Conservation (phyloP, 441 rosid species). For the Isatis lusitanica region DNA sequence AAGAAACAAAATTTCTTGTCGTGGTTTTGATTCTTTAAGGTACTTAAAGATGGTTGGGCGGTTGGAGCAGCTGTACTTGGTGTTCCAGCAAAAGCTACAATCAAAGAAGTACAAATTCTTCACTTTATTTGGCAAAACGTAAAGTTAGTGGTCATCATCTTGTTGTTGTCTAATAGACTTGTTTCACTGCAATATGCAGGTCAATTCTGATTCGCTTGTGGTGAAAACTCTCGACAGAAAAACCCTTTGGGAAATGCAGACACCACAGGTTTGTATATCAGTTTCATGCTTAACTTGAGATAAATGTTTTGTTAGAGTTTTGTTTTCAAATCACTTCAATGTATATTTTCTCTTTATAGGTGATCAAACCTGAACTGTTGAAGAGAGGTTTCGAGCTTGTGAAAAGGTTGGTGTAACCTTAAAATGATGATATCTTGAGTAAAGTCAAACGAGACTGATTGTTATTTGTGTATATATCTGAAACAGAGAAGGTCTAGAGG, state of each 20-base stretch:
- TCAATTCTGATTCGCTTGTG: conserved; percentile 68
- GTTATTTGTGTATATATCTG: neutral
- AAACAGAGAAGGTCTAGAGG: conserved; percentile 82
- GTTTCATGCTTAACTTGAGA: neutral
- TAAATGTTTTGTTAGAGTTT: neutral
- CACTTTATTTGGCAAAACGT: neutral
- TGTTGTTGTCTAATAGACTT: neutral
- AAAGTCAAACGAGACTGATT: neutral
- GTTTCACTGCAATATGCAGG: conserved; percentile 44
- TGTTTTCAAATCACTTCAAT: neutral
- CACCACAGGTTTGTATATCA: conserved; percentile 68
- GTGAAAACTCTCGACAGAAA: conserved; percentile 84
- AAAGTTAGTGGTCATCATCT: neutral
- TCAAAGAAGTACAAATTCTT: conserved; percentile 73
- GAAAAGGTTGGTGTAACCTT: conserved; percentile 54
- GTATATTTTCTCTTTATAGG: conserved; percentile 44
- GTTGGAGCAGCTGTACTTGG: conserved; percentile 97
- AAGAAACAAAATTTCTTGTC: neutral
- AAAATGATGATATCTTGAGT: neutral
- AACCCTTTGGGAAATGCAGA: conserved; percentile 98
- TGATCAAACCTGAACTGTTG: conserved; percentile 76
- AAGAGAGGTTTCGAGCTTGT: conserved; percentile 84
- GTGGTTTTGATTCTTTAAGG: conserved; percentile 45
- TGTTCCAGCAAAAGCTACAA: conserved; percentile 93
- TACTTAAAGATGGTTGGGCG: conserved; percentile 65